Conservation (phyloP, 306 rosid species). For the Trifolium dubium region DNA sequence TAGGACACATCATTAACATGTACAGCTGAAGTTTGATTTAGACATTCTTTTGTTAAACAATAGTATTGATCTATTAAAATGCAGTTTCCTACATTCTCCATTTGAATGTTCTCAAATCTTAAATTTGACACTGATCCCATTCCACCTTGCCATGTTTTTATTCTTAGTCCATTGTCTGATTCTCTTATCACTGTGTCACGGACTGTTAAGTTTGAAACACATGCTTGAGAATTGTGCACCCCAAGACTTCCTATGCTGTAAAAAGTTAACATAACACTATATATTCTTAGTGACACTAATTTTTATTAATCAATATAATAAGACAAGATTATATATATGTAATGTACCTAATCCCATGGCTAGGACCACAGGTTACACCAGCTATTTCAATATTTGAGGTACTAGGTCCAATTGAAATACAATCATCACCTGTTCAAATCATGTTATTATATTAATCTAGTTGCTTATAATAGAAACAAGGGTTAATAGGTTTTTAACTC, state of each 20-base stretch:
- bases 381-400: slow-evolving; percentile 74
- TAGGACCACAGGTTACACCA: slow-evolving; percentile 90
- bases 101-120: slow-evolving; percentile 72
- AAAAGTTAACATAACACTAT: slow-evolving; percentile 1
- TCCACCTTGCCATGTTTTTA: slow-evolving; percentile 99
- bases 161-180: slow-evolving; percentile 89
- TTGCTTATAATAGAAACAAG: background rate
- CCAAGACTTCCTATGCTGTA: slow-evolving; percentile 98
- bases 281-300: background rate
- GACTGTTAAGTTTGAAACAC: slow-evolving; percentile 86
- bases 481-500: too few relatives aligned
- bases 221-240: slow-evolving; percentile 84
- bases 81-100: slow-evolving; percentile 88
- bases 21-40: slow-evolving; percentile 85
- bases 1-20: slow-evolving; percentile 70
- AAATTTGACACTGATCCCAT: slow-evolving; percentile 71
- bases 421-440: slow-evolving; percentile 81
- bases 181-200: slow-evolving; percentile 61
- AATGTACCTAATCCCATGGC: slow-evolving; percentile 94
- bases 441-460: slow-evolving; percentile 12
- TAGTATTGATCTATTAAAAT: slow-evolving; percentile 87
- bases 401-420: slow-evolving; percentile 94
- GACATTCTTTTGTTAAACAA: slow-evolving; percentile 78
- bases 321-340: background rate
- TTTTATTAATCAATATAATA: slow-evolving; percentile 10